Percentiles rank a stretch among this genome's conserved stretches.
phyloP scores from a whole-genome alignment of 2,329 filamentous ascomycete species.

The Thermomyces lanuginosus region DNA sequence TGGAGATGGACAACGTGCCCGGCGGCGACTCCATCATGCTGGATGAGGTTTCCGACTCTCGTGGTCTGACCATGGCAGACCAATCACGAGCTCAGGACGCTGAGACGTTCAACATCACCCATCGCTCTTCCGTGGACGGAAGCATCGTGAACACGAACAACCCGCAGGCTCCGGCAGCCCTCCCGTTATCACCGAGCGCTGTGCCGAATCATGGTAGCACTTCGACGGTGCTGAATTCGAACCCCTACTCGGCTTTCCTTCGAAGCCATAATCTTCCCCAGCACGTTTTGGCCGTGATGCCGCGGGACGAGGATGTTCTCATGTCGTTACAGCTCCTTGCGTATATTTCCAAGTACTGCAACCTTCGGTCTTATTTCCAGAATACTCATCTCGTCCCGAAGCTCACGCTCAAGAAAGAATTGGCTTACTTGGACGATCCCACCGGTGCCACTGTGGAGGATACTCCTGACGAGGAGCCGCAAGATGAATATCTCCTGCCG shows the following conservation, averaged over 20 bases:
- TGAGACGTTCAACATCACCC: slow-evolving; percentile 86
- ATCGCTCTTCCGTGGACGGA: slow-evolving; percentile 67
- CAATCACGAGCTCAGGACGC: slow-evolving; percentile 74
- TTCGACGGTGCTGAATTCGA: slow-evolving; percentile 52
- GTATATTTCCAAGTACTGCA: slow-evolving; percentile 98
- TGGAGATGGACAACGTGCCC: slow-evolving; percentile 77
- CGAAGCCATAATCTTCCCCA: slow-evolving; percentile 58
- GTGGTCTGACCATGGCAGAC: slow-evolving; percentile 60
- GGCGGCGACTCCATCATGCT: slow-evolving; percentile 68
- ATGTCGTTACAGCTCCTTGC: slow-evolving; percentile 95
- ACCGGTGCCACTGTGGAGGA: slow-evolving; percentile 22
- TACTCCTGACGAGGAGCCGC: slow-evolving; percentile 45
- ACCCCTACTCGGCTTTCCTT: slow-evolving; percentile 62
- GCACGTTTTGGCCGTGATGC: slow-evolving; percentile 75
- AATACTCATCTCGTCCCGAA: slow-evolving; percentile 83
- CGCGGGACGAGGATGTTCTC: slow-evolving; percentile 88
- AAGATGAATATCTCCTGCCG: slow-evolving; percentile 76
- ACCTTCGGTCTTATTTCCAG: slow-evolving; percentile 88
- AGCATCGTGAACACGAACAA: slow-evolving; percentile 60
- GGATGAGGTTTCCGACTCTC: slow-evolving; percentile 49
- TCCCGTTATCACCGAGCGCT: slow-evolving; percentile 57
- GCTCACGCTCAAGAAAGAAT: slow-evolving; percentile 74
- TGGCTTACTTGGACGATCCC: slow-evolving; percentile 62
- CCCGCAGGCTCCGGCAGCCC: slow-evolving; percentile 48
- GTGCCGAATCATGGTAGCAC: slow-evolving; percentile 48